Evolutionary conservation across 805 yeast genomes (phyloP).

Genomic region (Metschnikowia amazonensis): DNA sequence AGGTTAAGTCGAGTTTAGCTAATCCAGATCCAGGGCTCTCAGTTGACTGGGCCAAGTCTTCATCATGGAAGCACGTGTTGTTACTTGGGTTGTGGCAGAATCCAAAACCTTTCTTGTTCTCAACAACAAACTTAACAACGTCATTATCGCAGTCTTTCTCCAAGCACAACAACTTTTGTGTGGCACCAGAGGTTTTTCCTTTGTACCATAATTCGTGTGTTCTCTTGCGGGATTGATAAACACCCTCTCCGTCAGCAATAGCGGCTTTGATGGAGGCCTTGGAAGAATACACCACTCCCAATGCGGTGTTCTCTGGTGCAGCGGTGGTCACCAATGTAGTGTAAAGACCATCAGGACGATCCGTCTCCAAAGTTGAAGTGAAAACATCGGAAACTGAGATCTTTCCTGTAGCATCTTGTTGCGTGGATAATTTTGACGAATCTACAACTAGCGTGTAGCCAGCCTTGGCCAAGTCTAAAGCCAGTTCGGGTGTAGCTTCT

Average conservation of each 20-base stretch:
- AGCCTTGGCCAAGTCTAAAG: slow-evolving; percentile 24
- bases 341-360: slow-evolving; percentile 80
- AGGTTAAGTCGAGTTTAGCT: slow-evolving; percentile 60
- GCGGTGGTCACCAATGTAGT: slow-evolving; percentile 79
- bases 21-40: slow-evolving; percentile 63
- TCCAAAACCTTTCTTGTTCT: slow-evolving; percentile 73
- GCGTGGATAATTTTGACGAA: slow-evolving; percentile 28
- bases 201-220: slow-evolving; percentile 88
- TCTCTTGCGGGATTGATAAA: slow-evolving; percentile 83
- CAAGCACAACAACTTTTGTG: slow-evolving; percentile 67
- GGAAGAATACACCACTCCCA: slow-evolving; percentile 92
- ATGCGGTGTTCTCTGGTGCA: slow-evolving; percentile 46
- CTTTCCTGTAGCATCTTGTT: slow-evolving; percentile 19
- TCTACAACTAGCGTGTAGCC: slow-evolving; percentile 37
- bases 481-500: slow-evolving; percentile 20
- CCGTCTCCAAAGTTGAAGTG: slow-evolving; percentile 59
- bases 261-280: slow-evolving; percentile 78
- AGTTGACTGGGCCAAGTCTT: slow-evolving; percentile 26
- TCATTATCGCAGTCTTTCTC: slow-evolving; percentile 91
- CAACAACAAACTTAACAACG: slow-evolving; percentile 80
- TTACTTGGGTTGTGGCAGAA: slow-evolving; percentile 85
- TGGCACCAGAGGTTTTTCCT: slow-evolving; percentile 95
- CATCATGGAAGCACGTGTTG: slow-evolving; percentile 65
- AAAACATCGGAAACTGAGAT: slow-evolving; percentile 45
- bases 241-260: slow-evolving; percentile 76